A percentile compares a stretch with the other conserved stretches of the same genome.
Conservation (phyloP, 2,329 filamentous ascomycete genomes). For the Aspergillus glaucus region DNA sequence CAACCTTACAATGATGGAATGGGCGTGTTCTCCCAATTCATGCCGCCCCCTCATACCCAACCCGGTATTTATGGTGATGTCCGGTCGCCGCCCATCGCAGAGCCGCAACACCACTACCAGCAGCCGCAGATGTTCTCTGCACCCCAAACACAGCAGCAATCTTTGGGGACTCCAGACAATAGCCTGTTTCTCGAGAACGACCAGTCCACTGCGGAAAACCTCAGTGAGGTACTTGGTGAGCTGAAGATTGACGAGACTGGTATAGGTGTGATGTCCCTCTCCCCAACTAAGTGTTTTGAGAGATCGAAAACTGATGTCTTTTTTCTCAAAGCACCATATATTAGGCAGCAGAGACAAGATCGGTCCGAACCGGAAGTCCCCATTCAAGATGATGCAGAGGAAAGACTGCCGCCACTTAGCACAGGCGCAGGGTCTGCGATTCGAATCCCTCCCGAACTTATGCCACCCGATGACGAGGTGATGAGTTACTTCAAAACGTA, state of each 20-base stretch:
- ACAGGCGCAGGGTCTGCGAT: slow-evolving; percentile 68
- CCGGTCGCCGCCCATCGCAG: slow-evolving; percentile 24
- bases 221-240: slow-evolving; percentile 76
- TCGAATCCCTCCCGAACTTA: slow-evolving; percentile 83
- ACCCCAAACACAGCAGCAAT: slow-evolving; percentile 14
- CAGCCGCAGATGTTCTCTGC: slow-evolving; percentile 22
- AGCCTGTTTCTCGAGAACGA: slow-evolving; percentile 55
- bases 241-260: slow-evolving; percentile 82
- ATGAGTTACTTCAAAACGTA: slow-evolving; percentile 84
- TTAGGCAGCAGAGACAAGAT: slow-evolving; percentile 57
- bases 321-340: slow-evolving; percentile 64
- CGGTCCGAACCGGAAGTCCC: slow-evolving; percentile 49
- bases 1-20: slow-evolving; percentile 39
- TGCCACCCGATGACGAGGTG: slow-evolving; percentile 79
- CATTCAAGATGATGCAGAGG: slow-evolving; percentile 63
- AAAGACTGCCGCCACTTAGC: slow-evolving; percentile 61
- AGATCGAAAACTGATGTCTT: slow-evolving; percentile 1
- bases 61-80: slow-evolving; percentile 25
- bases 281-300: slow-evolving; percentile 2
- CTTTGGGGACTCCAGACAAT: slow-evolving; percentile 30
- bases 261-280: slow-evolving; percentile 57
- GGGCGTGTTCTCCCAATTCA: slow-evolving; percentile 36
- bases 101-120: slow-evolving; percentile 24
- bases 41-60: slow-evolving; percentile 21
- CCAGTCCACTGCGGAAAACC: slow-evolving; percentile 61